Conservation (phyloP, 345 rosid species). For the Trapa bicornis region DNA sequence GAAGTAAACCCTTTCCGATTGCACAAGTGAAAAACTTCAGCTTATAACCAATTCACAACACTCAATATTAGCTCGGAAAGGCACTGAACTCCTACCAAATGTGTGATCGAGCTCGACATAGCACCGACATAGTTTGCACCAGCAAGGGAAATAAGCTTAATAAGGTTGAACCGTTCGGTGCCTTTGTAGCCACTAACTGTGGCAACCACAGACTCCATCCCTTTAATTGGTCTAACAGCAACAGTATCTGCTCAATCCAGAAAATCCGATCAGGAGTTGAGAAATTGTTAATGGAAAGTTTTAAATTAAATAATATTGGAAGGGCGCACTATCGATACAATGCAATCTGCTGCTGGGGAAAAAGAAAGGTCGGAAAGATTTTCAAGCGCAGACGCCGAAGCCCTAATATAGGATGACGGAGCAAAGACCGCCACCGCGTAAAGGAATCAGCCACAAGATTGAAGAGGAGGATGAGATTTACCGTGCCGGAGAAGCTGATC, state of each 20-base stretch:
- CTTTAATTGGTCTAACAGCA: slow-evolving; percentile 18
- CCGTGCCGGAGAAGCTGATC: background rate
- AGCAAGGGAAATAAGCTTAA: slow-evolving; percentile 51
- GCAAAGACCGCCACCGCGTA: background rate
- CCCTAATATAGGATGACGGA: background rate
- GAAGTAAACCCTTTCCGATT: background rate
- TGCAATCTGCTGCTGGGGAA: background rate
- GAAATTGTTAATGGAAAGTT: background rate
- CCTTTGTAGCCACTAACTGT: slow-evolving; percentile 88
- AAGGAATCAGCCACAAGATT: background rate
- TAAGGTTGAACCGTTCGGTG: slow-evolving; percentile 62
- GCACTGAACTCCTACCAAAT: slow-evolving; percentile 38
- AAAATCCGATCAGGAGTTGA: background rate
- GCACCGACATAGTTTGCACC: slow-evolving; percentile 80
- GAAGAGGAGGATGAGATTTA: background rate
- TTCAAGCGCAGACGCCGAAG: background rate
- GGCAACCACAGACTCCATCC: slow-evolving; percentile 84
- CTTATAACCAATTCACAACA: no score
- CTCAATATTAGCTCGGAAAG: background rate
- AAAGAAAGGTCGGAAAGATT: background rate
- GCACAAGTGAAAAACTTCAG: background rate
- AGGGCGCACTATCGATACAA: background rate
- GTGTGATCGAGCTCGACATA: slow-evolving; percentile 60
- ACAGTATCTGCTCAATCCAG: background rate
- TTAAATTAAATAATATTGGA: background rate